phyloP scores from a whole-genome alignment of 768 basidiomycete genomes.

The Termitomyces sp. region DNA sequence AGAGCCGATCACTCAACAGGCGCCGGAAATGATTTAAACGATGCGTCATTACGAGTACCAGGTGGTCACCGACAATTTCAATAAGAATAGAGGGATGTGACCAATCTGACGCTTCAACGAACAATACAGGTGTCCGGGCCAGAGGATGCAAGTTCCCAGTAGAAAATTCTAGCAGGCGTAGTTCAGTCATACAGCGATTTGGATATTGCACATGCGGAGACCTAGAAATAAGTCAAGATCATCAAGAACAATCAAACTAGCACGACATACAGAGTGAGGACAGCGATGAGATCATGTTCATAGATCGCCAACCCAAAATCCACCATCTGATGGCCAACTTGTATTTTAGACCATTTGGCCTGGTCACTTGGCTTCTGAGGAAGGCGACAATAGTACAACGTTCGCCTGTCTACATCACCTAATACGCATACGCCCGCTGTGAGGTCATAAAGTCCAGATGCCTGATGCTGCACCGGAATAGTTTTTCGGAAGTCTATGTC shows the following conservation, averaged over 20 bases:
- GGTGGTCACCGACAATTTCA: conserved; percentile 12
- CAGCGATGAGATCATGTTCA: conserved; percentile 36
- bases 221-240: background rate
- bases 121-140: conserved; percentile 15
- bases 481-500: background rate
- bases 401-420: background rate
- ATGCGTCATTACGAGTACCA: conserved; percentile 7
- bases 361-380: conserved; percentile 10
- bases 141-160: conserved; percentile 5
- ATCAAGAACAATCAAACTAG: background rate
- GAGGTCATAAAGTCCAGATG: conserved; percentile 3
- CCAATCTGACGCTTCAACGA: conserved; percentile 17
- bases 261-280: background rate
- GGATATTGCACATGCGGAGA: background rate
- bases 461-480: background rate
- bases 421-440: background rate
- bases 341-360: conserved; percentile 22
- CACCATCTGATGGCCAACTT: conserved; percentile 22
- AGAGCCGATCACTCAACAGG: background rate
- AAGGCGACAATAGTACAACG: background rate
- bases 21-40: background rate
- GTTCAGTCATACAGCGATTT: background rate
- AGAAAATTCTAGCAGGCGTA: background rate
- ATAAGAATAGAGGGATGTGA: conserved; percentile 3
- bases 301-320: conserved; percentile 35